Conservation (phyloP, 768 basidiomycete genomes). For the Mrakia hoshinonis region DNA sequence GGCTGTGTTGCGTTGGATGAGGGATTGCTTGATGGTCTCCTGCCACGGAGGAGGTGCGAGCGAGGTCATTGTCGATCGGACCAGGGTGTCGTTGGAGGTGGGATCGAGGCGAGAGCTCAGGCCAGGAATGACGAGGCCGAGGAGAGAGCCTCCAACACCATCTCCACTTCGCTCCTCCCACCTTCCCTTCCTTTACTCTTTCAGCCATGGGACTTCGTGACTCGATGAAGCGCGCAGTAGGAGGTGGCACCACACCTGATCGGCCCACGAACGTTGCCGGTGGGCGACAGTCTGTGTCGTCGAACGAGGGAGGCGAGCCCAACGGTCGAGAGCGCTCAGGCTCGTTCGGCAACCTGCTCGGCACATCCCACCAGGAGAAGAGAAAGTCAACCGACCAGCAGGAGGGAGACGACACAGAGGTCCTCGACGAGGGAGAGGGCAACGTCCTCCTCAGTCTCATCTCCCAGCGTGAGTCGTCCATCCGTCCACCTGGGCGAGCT, state of each 20-base stretch:
- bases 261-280: background rate
- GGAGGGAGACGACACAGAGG: slow-evolving; percentile 63
- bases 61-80: background rate
- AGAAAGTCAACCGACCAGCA: slow-evolving; percentile 63
- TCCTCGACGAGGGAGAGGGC: slow-evolving; percentile 89
- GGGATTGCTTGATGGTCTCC: slow-evolving; percentile 36
- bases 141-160: background rate
- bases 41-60: slow-evolving; percentile 31
- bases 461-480: slow-evolving; percentile 62
- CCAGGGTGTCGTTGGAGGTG: background rate
- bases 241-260: slow-evolving; percentile 13
- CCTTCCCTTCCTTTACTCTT: background rate
- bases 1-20: slow-evolving; percentile 71
- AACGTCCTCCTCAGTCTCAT: slow-evolving; percentile 80
- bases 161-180: background rate
- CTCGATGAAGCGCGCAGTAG: slow-evolving; percentile 13
- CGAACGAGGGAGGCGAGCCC: background rate
- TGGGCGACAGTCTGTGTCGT: slow-evolving; percentile 1
- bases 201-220: slow-evolving; percentile 22
- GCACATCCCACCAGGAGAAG: slow-evolving; percentile 51
- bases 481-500: slow-evolving; percentile 32
- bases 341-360: slow-evolving; percentile 9
- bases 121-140: background rate
- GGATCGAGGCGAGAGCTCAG: background rate
- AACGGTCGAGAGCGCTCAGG: background rate